Evolutionary conservation across 345 rosid species (phyloP), one percentile per base, ranked within the genome.

Genomic region (Carallia pectinifolia): DNA sequence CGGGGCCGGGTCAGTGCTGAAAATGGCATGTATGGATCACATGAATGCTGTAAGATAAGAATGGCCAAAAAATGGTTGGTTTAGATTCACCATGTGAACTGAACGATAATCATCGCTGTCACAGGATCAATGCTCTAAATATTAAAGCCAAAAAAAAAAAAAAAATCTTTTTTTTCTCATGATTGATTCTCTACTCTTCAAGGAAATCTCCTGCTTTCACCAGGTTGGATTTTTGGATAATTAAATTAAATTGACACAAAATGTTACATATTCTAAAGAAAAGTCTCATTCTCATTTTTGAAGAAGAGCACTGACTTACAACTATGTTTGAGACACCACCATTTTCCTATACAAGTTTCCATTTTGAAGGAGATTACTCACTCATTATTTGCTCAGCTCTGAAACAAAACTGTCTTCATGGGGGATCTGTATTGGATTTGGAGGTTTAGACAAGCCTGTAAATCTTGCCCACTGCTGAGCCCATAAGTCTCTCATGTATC

Each of bases 311-410:
- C 37, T 62, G 56, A 16, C 16, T 68, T 6, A 63, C 56, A 74
- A 23, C 23, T 59, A 44, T 55, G 60, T n/a, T 63, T 48, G 34
- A 39, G 58, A 56, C 12, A 12, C 62, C 34, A 27, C 66, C 60
- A 52, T 61, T 59, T 73, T 60, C 58, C 77, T 68, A 68, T 68
- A 74, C 72, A 67, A 74, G 53, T 54, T 19, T 48, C 50, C 61
- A 64, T 50, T 64, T 66, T 48, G 15, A 27, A 37, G 74, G 13
- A 36, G 69, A 60, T 55, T 64, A 16, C 30, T 23, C 23, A 23
- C 23, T 33, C 37, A 55, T 44, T 12, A 3, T 37, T 37, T 59
- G 29, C 12, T 56, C 37, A 48, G 53, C 44, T 64, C 6, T 63
- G 13, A 10, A 19, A 12, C 31, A 47, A 60, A 56, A 36, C 18